Conservation (phyloP, 805 yeast genomes). For the Candida broadrunensis region DNA sequence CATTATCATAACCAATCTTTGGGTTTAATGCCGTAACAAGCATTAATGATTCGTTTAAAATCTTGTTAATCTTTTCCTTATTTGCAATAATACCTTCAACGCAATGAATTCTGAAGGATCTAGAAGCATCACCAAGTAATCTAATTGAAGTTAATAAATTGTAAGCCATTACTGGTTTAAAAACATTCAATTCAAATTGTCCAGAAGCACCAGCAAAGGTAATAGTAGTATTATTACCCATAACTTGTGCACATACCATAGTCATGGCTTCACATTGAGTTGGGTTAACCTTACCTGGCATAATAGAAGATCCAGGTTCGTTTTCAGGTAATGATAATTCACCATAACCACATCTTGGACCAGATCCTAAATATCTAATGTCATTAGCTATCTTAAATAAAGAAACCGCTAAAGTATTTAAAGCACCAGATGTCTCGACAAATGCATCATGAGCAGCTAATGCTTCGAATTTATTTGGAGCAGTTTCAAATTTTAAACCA, state of each 20-base stretch:
- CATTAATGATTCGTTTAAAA: conserved; percentile 38
- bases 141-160: conserved; percentile 35
- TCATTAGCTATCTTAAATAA: conserved; percentile 39
- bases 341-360: conserved; percentile 41
- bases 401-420: conserved; percentile 36
- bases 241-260: conserved; percentile 38
- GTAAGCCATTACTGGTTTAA: conserved; percentile 38
- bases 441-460: conserved; percentile 40
- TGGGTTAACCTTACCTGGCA: conserved; percentile 42
- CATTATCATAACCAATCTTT: conserved; percentile 38
- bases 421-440: conserved; percentile 39
- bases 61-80: conserved; percentile 32
- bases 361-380: conserved; percentile 38
- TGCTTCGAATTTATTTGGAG: conserved; percentile 41
- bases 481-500: conserved; percentile 31
- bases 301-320: conserved; percentile 41
- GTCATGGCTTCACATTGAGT: conserved; percentile 41
- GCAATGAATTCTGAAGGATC: conserved; percentile 35
- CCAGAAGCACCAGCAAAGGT: conserved; percentile 40
- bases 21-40: conserved; percentile 41
- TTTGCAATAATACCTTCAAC: conserved; percentile 37
- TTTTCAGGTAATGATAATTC: conserved; percentile 38
- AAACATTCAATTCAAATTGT: conserved; percentile 38
- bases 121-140: conserved; percentile 31
- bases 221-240: conserved; percentile 38